Conservation (phyloP, 257 asterid species). For the Plantago major region DNA sequence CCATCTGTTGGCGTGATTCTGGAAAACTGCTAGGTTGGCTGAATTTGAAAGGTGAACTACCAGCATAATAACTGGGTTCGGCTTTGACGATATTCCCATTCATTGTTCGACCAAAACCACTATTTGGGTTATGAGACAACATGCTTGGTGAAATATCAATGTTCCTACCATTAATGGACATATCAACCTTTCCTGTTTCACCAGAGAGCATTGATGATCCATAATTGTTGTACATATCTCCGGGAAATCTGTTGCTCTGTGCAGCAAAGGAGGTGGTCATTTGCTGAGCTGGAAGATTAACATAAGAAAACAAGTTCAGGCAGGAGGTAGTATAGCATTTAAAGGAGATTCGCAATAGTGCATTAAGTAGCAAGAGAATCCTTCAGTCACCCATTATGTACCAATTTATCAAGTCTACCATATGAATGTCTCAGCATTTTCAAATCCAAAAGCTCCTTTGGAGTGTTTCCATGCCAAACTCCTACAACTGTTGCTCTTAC, state of each 20-base stretch:
- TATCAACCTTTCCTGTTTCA: conserved; percentile 38
- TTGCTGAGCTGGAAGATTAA: conserved; percentile 49
- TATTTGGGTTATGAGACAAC: conserved; percentile 44
- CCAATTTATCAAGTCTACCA: no score
- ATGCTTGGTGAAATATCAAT: conserved; percentile 40
- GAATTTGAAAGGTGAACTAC: conserved; percentile 49
- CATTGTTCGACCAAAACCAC: conserved; percentile 44
- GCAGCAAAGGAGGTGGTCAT: conserved; percentile 36
- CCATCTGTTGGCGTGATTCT: conserved; percentile 55
- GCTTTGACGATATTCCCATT: conserved; percentile 53
- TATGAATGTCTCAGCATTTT: no score
- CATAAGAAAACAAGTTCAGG: conserved; percentile 11
- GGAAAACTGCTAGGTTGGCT: conserved; percentile 46
- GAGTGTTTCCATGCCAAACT: no score
- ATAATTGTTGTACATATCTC: conserved; percentile 35
- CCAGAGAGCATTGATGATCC: conserved; percentile 45
- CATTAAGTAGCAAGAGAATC: no score
- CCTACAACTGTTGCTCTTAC: no score
- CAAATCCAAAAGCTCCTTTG: no score
- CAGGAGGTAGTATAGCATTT: not conserved
- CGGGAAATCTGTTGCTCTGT: conserved; percentile 39
- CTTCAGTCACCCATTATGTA: no score
- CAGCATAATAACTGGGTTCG: conserved; percentile 47
- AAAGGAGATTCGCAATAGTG: no score
- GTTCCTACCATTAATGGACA: conserved; percentile 37